phyloP scores from a whole-genome alignment of 257 asterid species.

The Solanum megistacrolobum region DNA sequence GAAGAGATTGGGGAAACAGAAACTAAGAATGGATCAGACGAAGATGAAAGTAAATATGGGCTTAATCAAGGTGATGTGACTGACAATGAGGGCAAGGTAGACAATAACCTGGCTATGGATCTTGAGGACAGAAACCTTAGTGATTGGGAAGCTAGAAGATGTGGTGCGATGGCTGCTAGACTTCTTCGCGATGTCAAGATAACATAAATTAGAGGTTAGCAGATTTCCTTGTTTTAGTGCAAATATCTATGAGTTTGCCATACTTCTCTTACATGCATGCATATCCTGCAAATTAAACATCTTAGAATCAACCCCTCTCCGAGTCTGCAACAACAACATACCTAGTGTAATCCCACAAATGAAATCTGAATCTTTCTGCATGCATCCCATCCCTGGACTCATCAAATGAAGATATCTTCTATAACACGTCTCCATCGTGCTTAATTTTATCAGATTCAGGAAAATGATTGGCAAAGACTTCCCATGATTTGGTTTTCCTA shows the following conservation, averaged over 20 bases:
- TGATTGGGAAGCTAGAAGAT: constrained; percentile 88
- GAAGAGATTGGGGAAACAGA: constrained; percentile 25
- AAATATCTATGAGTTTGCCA: neutral
- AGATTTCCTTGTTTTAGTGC: neutral
- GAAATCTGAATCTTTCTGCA: neutral
- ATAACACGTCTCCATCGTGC: neutral
- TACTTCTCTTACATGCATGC: neutral
- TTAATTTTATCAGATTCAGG: neutral
- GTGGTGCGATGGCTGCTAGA: constrained; percentile 94
- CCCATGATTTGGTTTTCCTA: neutral
- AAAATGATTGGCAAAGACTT: neutral
- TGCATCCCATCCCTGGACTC: neutral
- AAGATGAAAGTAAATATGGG: constrained; percentile 14
- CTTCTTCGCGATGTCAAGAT: constrained; percentile 79
- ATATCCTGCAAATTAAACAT: too few species aligned
- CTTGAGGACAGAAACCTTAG: constrained; percentile 31
- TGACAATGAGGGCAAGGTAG: constrained; percentile 15
- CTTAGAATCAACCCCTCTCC: too few species aligned
- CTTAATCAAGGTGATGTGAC: constrained; percentile 10
- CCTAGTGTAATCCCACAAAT: too few species aligned
- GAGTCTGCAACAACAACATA: too few species aligned
- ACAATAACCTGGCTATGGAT: neutral
- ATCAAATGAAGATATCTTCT: neutral
- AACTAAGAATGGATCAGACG: constrained; percentile 30
- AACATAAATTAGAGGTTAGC: constrained; percentile 22